phyloP scores from a whole-genome alignment of 768 basidiomycete genomes.

The Boletus speciosus region DNA sequence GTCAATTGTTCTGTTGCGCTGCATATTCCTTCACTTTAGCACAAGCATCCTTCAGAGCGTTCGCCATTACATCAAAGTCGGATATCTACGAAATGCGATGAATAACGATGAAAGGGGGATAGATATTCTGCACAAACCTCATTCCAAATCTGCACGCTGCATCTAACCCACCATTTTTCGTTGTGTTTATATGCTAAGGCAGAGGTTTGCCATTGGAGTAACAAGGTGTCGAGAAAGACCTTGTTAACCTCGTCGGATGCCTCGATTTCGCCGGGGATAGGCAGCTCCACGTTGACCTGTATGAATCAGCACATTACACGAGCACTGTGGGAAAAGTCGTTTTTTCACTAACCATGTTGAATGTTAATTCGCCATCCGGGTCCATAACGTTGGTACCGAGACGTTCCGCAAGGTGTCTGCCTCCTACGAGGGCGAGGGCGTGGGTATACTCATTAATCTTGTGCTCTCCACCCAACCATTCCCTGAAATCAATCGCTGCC shows the following conservation, averaged over 20 bases:
- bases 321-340: neutral
- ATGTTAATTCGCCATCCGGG: conserved; percentile 53
- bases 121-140: conserved; percentile 20
- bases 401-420: conserved; percentile 52
- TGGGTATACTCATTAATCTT: conserved; percentile 71
- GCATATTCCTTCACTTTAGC: conserved; percentile 11
- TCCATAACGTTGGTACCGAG: conserved; percentile 66
- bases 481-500: conserved; percentile 68
- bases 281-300: conserved; percentile 42
- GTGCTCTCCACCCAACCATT: conserved; percentile 71
- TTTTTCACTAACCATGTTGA: conserved; percentile 56
- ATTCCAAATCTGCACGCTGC: conserved; percentile 32
- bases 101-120: neutral
- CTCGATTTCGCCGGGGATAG: conserved; percentile 29
- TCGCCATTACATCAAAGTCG: conserved; percentile 30
- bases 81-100: conserved; percentile 21
- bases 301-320: neutral
- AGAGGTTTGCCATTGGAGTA: conserved; percentile 22
- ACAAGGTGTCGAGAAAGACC: conserved; percentile 17
- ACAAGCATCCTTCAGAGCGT: conserved; percentile 26
- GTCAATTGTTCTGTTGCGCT: conserved; percentile 2
- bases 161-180: conserved; percentile 32
- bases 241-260: conserved; percentile 8
- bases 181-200: conserved; percentile 22
- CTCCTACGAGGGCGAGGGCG: conserved; percentile 63